A percentile compares a stretch with the other conserved stretches of the same genome.
Conservation (phyloP, 768 basidiomycete species). For the Boletales sp. region DNA sequence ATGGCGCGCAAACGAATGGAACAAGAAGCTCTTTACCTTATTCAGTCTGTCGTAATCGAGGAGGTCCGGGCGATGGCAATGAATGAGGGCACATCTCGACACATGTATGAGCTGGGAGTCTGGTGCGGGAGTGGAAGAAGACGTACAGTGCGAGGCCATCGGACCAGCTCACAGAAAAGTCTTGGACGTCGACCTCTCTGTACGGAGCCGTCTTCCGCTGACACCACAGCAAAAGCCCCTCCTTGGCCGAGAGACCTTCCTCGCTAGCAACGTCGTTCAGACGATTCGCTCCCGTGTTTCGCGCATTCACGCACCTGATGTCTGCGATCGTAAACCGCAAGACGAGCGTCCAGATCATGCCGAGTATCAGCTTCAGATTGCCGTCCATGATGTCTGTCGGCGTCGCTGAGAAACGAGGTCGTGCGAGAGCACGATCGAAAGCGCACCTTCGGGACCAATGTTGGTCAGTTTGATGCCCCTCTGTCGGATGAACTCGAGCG, state of each 20-base stretch:
- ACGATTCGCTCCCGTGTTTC: background rate
- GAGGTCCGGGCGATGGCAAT: conserved; percentile 94
- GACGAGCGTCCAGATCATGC: conserved; percentile 99
- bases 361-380: conserved; percentile 97
- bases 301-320: conserved; percentile 67
- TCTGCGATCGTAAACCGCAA: conserved; percentile 97
- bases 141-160: conserved; percentile 92
- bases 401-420: conserved; percentile 1
- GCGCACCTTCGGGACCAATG: conserved; percentile 88
- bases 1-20: background rate
- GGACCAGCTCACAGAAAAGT: conserved; percentile 90
- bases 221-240: conserved; percentile 96
- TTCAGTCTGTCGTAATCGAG: conserved; percentile 84
- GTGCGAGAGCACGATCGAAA: background rate
- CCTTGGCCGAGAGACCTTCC: conserved; percentile 98
- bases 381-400: conserved; percentile 91
- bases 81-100: conserved; percentile 90
- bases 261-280: conserved; percentile 52
- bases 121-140: background rate
- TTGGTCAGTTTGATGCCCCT: conserved; percentile 95
- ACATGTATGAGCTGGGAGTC: conserved; percentile 4
- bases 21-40: conserved; percentile 50
- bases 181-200: conserved; percentile 87
- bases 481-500: conserved; percentile 91
- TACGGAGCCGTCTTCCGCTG: conserved; percentile 94